phyloP scores from a whole-genome alignment of 192 early-diverging fungal species.

The Backusella tuberculispora region DNA sequence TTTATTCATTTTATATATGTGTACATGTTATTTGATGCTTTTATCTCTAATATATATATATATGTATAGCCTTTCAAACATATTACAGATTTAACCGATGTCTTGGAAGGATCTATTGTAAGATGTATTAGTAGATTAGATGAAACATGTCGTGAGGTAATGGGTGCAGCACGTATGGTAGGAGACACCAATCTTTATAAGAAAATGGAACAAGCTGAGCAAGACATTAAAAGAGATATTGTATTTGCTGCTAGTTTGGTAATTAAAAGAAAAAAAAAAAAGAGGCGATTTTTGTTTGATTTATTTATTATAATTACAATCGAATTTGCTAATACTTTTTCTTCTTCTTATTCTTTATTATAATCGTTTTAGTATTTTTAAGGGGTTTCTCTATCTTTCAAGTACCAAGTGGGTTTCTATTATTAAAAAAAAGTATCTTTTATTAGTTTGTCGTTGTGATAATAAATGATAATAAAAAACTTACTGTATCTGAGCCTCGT shows the following conservation, averaged over 20 bases:
- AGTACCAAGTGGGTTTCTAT: conserved; percentile 32
- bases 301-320: not conserved
- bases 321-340: not conserved
- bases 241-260: conserved; percentile 92
- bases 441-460: not conserved
- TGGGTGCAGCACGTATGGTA: conserved; percentile 83
- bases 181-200: conserved; percentile 85
- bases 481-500: conserved; percentile 40
- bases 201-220: conserved; percentile 91
- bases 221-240: conserved; percentile 91
- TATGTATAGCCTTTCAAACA: conserved; percentile 74
- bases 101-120: conserved; percentile 94
- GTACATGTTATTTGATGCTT: not conserved
- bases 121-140: conserved; percentile 91
- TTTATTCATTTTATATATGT: not conserved
- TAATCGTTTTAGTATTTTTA: conserved; percentile 10
- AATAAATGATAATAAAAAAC: not conserved
- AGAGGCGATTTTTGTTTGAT: not conserved
- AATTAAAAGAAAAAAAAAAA: not conserved
- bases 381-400: conserved; percentile 17
- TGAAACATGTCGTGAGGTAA: conserved; percentile 91
- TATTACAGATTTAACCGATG: conserved; percentile 92
- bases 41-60: not conserved
- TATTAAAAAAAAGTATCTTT: not conserved
- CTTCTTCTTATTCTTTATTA: not conserved